Evolutionary conservation across 2,329 filamentous ascomycete genomes (phyloP).

Genomic region (Cucurbitaria berberidis): DNA sequence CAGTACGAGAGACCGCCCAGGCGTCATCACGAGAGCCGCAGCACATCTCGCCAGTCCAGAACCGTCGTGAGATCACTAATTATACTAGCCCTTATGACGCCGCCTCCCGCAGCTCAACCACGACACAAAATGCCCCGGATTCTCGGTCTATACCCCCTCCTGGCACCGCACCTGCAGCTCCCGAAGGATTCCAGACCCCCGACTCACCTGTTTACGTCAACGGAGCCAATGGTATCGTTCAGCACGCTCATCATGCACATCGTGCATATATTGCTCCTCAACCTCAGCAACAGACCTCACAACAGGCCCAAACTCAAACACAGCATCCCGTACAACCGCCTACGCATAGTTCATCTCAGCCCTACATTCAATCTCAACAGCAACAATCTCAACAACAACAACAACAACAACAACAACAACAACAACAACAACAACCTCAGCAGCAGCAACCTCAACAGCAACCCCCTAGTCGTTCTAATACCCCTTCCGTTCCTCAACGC

Average conservation of each 20-base stretch:
- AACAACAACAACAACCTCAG: slow-evolving; percentile 21
- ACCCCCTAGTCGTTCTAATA: slow-evolving; percentile 32
- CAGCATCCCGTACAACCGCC: slow-evolving; percentile 15
- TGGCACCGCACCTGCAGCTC: slow-evolving; percentile 8
- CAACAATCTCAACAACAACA: slow-evolving; percentile 18
- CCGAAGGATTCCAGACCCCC: slow-evolving; percentile 18
- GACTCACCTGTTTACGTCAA: slow-evolving; percentile 21
- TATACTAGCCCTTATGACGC: slow-evolving; percentile 43
- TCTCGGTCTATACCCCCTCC: slow-evolving; percentile 21
- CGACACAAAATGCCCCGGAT: slow-evolving; percentile 17
- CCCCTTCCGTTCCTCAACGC: slow-evolving; percentile 25
- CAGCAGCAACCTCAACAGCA: slow-evolving; percentile 24
- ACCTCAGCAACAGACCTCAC: slow-evolving; percentile 19
- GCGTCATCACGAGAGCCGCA: slow-evolving; percentile 23
- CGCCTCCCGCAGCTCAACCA: slow-evolving; percentile 19
- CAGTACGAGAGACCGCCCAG: slow-evolving; percentile 15
- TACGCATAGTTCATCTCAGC: slow-evolving; percentile 19
- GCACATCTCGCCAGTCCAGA: slow-evolving; percentile 12
- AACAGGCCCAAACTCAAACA: slow-evolving; percentile 9
- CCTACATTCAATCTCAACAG: slow-evolving; percentile 24
- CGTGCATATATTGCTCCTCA: slow-evolving; percentile 30
- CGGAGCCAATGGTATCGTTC: slow-evolving; percentile 20
- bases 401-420: too few species aligned
- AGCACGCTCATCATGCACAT: slow-evolving; percentile 22
- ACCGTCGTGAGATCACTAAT: slow-evolving; percentile 21